Base-by-base conservation (phyloP, 2,329 filamentous ascomycete species). In the Ceratocystis cacaofunesta region DNA sequence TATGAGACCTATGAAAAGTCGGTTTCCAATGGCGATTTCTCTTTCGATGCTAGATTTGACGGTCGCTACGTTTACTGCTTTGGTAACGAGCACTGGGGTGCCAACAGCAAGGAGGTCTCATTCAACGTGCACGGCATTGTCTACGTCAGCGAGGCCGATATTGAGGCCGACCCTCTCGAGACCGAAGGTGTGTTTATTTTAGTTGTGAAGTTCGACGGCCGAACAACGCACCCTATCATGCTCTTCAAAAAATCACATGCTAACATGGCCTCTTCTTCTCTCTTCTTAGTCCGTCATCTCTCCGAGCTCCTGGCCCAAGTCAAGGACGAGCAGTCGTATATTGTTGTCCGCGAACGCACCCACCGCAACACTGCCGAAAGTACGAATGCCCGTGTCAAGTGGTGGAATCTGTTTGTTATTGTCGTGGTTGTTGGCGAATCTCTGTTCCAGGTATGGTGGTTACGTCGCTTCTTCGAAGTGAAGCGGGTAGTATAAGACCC, bases 101-200 rank as follows among this genome's bases (percentile, higher is more conserved):
- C 92, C 67, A 90, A 90, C 76, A 95, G 85, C 74, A 99, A 99
- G 79, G 94, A 99, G 76, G 92, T 99, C 64, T 95, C 90, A 66
- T 99, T 99, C 85, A 99, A 99, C 76, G 94, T 99, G 63, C 94
- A 99, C 78, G 94, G 94, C 71, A 90, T 99, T 70, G 92, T 99
- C 74, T 99, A 97, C 77, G 91, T 99, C 63, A 88, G 89, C 65
- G 94, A 97, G 76, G 80, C 83, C 68, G 92, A 97, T 72, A 82
- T 87, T 68, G 84, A 89, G 32, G 83, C 88, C 71, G 92, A 97
- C 73, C 94, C 94, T 22, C 80, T 99, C 70, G 94, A 99, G 76
- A 82, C 83, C 69, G 94, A 97, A 85, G 87, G 90, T 92, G 81
- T 68, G 79, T 48, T 63, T 58, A 19, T 8, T 6, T 65, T 19